These are phyloP conservation scores for Barnettozyma populi DNA, from an alignment of 805 yeast species.

Conservation along the genomic window DNA sequence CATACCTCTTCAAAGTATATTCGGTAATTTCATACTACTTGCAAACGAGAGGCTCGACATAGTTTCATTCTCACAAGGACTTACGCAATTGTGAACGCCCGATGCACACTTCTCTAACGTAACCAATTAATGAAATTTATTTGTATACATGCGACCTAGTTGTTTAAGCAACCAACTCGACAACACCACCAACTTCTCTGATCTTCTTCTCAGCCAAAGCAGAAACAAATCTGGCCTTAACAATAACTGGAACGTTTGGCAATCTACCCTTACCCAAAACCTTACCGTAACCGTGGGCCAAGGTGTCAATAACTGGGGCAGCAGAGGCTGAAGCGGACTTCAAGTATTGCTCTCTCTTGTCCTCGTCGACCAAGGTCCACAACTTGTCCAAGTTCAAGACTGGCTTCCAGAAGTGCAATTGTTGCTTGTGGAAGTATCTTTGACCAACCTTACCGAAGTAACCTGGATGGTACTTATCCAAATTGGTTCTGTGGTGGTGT, in stretches of 20 bases:
- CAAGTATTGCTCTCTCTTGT: conserved; percentile 90
- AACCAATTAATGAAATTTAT: conserved; percentile 12
- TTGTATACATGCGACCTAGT: conserved; percentile 11
- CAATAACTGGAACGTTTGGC: conserved; percentile 97
- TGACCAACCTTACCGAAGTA: conserved; percentile 99
- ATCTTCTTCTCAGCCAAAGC: conserved; percentile 99
- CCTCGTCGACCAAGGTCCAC: conserved; percentile 94
- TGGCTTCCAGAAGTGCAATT: conserved; percentile 95
- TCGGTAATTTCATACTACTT: too few relatives aligned
- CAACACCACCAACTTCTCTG: conserved; percentile 99
- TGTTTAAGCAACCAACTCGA: conserved; percentile 93
- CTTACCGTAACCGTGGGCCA: conserved; percentile 99
- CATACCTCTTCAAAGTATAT: too few relatives aligned
- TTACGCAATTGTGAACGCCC: too few relatives aligned
- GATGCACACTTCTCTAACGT: neutral
- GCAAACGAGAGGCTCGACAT: too few relatives aligned
- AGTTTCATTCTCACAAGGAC: too few relatives aligned
- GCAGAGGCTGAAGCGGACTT: conserved; percentile 76
- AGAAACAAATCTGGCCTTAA: conserved; percentile 98
- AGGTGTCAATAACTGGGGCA: conserved; percentile 99
- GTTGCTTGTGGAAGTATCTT: conserved; percentile 98
- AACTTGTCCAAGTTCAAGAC: conserved; percentile 96
- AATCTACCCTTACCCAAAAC: conserved; percentile 98
- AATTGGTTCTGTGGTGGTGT: conserved; percentile 99
- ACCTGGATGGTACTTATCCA: conserved; percentile 99